Percentiles rank a stretch among this genome's conserved stretches.
Conservation (phyloP, 208 protist species). For the Phytomonas serpens region DNA sequence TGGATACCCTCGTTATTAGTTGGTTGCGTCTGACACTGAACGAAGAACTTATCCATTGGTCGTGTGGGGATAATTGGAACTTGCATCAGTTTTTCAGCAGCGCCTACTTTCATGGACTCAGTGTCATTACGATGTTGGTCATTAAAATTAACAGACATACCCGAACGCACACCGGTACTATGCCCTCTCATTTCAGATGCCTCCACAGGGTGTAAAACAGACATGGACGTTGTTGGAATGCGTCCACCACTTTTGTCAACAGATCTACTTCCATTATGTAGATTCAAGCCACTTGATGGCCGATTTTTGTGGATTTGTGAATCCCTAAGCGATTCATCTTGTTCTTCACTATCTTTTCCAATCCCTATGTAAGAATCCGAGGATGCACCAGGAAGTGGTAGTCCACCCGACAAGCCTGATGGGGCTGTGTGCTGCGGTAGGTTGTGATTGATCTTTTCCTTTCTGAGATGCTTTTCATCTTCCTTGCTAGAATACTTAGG, state of each 20-base stretch:
- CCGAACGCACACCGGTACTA: neutral
- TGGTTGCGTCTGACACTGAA: conserved; percentile 34
- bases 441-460: neutral
- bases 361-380: neutral
- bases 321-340: neutral
- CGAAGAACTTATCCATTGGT: conserved; percentile 78
- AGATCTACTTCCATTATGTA: neutral
- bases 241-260: neutral
- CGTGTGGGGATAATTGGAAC: conserved; percentile 30
- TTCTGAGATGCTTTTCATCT: neutral
- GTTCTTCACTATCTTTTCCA: neutral
- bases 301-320: neutral
- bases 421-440: neutral
- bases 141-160: neutral
- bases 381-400: neutral
- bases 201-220: neutral
- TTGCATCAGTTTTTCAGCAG: conserved; percentile 68
- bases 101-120: neutral
- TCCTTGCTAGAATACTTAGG: neutral
- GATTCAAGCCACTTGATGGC: neutral
- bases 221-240: neutral
- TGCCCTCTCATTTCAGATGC: neutral
- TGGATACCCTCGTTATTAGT: conserved; percentile 6
- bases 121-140: neutral
- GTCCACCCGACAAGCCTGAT: neutral